Base-by-base conservation (phyloP, 179 eudicot genomes). In the Spinacia oleracea region DNA sequence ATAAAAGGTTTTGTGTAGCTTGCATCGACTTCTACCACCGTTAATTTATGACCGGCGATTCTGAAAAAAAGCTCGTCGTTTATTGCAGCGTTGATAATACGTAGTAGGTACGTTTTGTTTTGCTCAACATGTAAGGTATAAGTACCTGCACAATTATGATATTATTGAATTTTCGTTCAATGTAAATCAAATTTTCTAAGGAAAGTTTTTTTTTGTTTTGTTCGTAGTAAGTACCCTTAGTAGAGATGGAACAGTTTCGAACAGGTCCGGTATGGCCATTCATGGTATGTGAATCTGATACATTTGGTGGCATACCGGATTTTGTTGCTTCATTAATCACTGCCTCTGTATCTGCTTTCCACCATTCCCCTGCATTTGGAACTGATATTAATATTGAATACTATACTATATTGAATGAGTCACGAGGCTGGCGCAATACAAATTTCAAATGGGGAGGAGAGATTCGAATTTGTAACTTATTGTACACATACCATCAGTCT, bases 351-450 rank as follows among this genome's bases (percentile, higher is more conserved):
- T 92, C 97, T 60, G 89, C 84, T 75, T 91, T 91, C 97, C 97
- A 91, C 96, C 97, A 92, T 84, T 92, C 95, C 23, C 88, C 95
- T 92, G 77, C 80, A 79, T n/a, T n/a, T n/a, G n/a, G n/a, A n/a
- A n/a, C n/a, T n/a, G n/a, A n/a, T n/a, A n/a, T n/a, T n/a, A n/a
- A n/a, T n/a, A n/a, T n/a, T n/a, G n/a, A n/a, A n/a, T n/a, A n/a
- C n/a, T n/a, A n/a, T n/a, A n/a, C n/a, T n/a, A n/a, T n/a, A n/a
- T 35, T 35, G 40, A 35, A 35, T 35, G 40, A 35, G 40, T 35
- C 40, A 35, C 4, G 4, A 35, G 40, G 40, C n/a, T n/a, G n/a
- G n/a, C n/a, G 40, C 40, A 35, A 1, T 35, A 35, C 4, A 35
- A 35, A 1, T 35, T 1, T 1, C 40, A 35, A 35, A 35, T 35